Conservation (phyloP, 129 eudicot species). For the Scalesia atractyloides region DNA sequence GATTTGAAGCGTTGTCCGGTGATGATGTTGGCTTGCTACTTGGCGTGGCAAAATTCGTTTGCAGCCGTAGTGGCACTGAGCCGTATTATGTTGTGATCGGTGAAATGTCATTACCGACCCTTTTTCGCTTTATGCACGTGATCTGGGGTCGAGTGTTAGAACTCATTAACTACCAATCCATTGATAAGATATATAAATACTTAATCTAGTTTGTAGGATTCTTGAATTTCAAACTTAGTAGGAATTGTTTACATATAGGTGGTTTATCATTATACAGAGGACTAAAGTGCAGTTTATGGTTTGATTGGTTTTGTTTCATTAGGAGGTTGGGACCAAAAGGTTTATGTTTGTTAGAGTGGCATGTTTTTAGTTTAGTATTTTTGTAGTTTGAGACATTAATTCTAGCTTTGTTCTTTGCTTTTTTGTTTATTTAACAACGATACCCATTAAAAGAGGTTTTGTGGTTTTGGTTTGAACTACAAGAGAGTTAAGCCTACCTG, state of each 20-base stretch:
- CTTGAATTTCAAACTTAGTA: conserved; percentile 14
- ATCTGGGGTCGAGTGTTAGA: conserved; percentile 22
- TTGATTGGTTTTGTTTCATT: conserved; percentile 18
- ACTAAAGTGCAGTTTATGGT: conserved; percentile 4
- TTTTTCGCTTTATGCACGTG: conserved; percentile 10
- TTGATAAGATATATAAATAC: conserved; percentile 11
- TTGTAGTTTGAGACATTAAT: conserved; percentile 1
- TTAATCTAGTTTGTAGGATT: conserved; percentile 15
- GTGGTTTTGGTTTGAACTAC: too few relatives aligned
- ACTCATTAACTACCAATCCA: conserved; percentile 24
- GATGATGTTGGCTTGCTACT: too few relatives aligned
- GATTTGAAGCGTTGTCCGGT: too few relatives aligned
- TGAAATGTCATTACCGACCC: too few relatives aligned
- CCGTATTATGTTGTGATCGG: too few relatives aligned
- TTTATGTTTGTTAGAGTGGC: conserved; percentile 13
- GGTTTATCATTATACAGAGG: conserved; percentile 18
- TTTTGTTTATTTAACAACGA: neutral
- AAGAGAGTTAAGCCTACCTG: too few relatives aligned
- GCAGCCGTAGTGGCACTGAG: too few relatives aligned
- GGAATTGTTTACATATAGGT: conserved; percentile 12
- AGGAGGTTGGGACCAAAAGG: conserved; percentile 17
- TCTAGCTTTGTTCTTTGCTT: neutral
- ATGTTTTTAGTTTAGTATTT: conserved; percentile 1
- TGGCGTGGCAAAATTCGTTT: too few relatives aligned
- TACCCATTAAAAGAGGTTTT: neutral